phyloP scores from a whole-genome alignment of 441 rosid genomes.

The Hura crepitans region DNA sequence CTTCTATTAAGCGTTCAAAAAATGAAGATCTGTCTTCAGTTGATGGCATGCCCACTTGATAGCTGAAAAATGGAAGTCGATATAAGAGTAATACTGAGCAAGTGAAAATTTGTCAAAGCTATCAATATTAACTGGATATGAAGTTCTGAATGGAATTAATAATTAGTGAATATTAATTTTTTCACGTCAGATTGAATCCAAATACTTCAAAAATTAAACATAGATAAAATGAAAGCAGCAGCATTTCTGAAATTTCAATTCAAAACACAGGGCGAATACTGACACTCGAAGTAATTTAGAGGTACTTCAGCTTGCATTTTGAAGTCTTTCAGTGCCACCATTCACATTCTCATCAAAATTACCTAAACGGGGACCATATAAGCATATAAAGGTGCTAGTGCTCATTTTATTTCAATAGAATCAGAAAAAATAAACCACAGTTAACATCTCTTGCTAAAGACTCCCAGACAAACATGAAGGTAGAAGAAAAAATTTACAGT shows the following conservation, averaged over 20 bases:
- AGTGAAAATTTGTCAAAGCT: not conserved
- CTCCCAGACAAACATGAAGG: not conserved
- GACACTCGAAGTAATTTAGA: constrained; percentile 7
- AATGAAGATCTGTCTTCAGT: constrained; percentile 73
- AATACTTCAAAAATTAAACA: not conserved
- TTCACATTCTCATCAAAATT: not conserved
- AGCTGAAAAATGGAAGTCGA: constrained; percentile 52
- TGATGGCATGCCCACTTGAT: constrained; percentile 69
- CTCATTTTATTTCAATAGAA: not conserved
- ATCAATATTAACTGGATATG: not conserved
- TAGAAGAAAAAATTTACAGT: not conserved
- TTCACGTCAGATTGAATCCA: not conserved
- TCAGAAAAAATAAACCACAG: not conserved
- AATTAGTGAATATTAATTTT: not conserved
- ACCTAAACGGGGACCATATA: not conserved
- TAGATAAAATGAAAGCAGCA: not conserved
- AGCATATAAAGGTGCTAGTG: not conserved
- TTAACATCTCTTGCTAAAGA: not conserved
- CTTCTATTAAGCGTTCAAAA: constrained; percentile 75
- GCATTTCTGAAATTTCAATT: not conserved
- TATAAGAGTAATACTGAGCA: constrained; percentile 16
- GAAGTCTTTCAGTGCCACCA: not conserved
- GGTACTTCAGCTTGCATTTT: constrained; percentile 6
- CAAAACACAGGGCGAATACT: not conserved
- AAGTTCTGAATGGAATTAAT: not conserved